Conservation (phyloP, 805 yeast species). For the Starmerella cellae region DNA sequence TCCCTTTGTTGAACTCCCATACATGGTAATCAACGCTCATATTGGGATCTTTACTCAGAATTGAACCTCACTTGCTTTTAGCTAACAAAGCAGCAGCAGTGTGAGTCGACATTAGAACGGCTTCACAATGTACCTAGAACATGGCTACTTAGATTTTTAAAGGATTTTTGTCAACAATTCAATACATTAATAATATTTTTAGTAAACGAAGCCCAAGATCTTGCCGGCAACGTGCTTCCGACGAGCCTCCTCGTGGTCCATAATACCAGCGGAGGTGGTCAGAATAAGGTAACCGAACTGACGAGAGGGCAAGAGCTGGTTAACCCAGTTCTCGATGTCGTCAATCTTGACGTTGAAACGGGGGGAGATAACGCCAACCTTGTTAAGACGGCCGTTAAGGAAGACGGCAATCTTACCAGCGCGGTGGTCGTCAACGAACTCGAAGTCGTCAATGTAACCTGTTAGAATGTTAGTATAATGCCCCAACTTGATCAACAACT, state of each 20-base stretch:
- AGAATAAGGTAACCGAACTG: constrained; percentile 96
- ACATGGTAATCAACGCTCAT: too few relatives aligned
- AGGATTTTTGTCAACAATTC: too few relatives aligned
- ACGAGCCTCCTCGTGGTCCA: constrained; percentile 99
- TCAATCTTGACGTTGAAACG: constrained; percentile 93
- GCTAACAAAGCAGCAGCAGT: too few relatives aligned
- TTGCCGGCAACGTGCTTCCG: constrained; percentile 99
- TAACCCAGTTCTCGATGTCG: constrained; percentile 98
- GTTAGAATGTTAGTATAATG: constrained; percentile 16
- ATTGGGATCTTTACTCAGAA: too few relatives aligned
- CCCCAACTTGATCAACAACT: not conserved
- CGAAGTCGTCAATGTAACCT: constrained; percentile 93
- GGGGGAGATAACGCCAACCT: constrained; percentile 97
- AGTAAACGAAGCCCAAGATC: constrained; percentile 96
- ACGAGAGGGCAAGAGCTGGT: constrained; percentile 96
- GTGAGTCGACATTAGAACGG: too few relatives aligned
- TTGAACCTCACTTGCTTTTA: too few relatives aligned
- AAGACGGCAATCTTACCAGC: constrained; percentile 94
- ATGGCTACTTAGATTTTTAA: too few relatives aligned
- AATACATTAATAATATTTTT: too few relatives aligned
- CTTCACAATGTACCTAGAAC: too few relatives aligned
- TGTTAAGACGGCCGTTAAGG: constrained; percentile 96
- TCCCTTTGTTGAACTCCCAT: too few relatives aligned
- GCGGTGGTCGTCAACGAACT: constrained; percentile 98
- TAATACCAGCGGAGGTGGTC: constrained; percentile 98